Conservation (phyloP, 352 stramenopile genomes). For the Phytophthora cactorum region DNA sequence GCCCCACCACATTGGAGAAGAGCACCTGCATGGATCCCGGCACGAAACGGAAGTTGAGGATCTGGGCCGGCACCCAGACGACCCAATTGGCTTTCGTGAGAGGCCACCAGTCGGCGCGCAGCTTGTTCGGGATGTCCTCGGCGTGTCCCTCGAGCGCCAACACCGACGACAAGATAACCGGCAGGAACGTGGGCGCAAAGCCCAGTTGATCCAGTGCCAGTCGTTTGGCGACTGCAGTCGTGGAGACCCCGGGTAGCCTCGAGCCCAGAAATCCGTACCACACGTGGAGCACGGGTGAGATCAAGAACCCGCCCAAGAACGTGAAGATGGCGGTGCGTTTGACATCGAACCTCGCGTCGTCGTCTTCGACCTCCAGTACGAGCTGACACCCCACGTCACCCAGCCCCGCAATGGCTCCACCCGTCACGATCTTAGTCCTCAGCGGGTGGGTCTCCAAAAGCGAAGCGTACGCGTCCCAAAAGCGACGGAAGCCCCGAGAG, state of each 20-base stretch:
- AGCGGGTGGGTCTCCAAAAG: slow-evolving; percentile 67
- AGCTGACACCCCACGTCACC: slow-evolving; percentile 80
- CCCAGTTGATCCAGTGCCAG: slow-evolving; percentile 78
- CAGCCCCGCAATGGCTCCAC: slow-evolving; percentile 58
- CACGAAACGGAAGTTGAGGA: slow-evolving; percentile 86
- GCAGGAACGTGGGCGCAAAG: slow-evolving; percentile 79
- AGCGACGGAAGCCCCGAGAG: slow-evolving; percentile 21
- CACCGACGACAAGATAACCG: slow-evolving; percentile 75
- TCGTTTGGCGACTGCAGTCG: slow-evolving; percentile 58
- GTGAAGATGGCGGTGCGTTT: slow-evolving; percentile 75
- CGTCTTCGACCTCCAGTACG: slow-evolving; percentile 41
- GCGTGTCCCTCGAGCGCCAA: slow-evolving; percentile 65
- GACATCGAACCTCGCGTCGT: slow-evolving; percentile 33
- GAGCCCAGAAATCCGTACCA: slow-evolving; percentile 77
- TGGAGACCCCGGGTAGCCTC: slow-evolving; percentile 42
- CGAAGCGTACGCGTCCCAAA: slow-evolving; percentile 61
- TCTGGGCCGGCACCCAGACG: slow-evolving; percentile 82
- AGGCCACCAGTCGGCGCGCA: slow-evolving; percentile 81
- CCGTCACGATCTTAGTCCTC: slow-evolving; percentile 72
- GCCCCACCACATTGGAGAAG: slow-evolving; percentile 81
- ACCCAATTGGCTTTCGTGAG: slow-evolving; percentile 80
- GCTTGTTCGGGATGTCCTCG: slow-evolving; percentile 62
- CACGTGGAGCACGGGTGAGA: slow-evolving; percentile 79
- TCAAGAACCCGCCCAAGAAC: slow-evolving; percentile 61
- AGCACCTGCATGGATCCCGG: slow-evolving; percentile 79